Conservation (phyloP, 2,329 filamentous ascomycete genomes). For the Scopulariopsis brevicaulis region DNA sequence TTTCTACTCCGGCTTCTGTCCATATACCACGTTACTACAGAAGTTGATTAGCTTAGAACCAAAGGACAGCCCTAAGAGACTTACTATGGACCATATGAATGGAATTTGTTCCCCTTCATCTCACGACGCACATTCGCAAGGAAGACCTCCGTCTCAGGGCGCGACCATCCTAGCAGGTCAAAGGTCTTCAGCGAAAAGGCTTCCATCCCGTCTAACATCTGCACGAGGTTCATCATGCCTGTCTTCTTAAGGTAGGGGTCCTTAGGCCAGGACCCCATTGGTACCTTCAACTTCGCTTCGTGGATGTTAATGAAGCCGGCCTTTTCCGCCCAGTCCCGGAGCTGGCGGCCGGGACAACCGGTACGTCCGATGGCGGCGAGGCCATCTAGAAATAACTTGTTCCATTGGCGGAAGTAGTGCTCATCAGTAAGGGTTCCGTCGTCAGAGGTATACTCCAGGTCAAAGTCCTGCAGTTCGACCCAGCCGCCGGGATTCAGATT, state of each 20-base stretch:
- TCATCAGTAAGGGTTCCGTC: conserved; percentile 13
- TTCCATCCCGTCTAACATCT: conserved; percentile 13
- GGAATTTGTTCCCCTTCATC: conserved; percentile 14
- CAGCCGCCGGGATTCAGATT: conserved; percentile 42
- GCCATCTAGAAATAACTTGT: conserved; percentile 13
- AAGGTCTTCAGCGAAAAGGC: conserved; percentile 13
- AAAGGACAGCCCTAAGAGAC: background rate
- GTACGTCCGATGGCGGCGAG: conserved; percentile 10
- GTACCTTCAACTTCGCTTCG: conserved; percentile 36
- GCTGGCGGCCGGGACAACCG: conserved; percentile 16
- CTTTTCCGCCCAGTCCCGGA: no score
- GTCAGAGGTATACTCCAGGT: conserved; percentile 16
- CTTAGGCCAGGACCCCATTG: conserved; percentile 42
- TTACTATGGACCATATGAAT: conserved; percentile 15
- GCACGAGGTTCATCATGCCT: no score
- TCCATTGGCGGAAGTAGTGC: conserved; percentile 12
- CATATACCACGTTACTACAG: conserved; percentile 9
- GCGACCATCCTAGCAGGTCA: conserved; percentile 16
- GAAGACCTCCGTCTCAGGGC: conserved; percentile 14
- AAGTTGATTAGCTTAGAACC: background rate
- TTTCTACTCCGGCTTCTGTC: conserved; percentile 9
- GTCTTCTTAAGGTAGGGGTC: conserved; percentile 19
- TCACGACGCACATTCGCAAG: conserved; percentile 16
- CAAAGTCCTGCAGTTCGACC: conserved; percentile 43
- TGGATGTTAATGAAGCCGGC: conserved; percentile 40